phyloP scores from a whole-genome alignment of 345 rosid species.

The Brassica carinata region DNA sequence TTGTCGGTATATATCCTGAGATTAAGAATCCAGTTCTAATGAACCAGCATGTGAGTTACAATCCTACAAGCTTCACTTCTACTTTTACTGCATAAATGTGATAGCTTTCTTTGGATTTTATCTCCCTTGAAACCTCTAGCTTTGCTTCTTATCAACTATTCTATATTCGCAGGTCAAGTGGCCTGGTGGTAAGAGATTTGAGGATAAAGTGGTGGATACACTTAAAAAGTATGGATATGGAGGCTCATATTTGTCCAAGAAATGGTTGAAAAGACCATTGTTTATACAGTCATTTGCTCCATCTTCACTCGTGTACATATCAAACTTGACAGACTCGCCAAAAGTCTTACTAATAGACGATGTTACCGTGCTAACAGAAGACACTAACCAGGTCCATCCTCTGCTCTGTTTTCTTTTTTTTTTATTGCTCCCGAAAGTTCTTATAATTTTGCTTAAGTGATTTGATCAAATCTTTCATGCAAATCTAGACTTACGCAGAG shows the following conservation, averaged over 20 bases:
- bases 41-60: constrained; percentile 71
- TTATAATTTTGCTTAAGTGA: neutral
- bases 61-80: neutral
- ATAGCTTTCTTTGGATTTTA: neutral
- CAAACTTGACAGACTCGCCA: too few relatives aligned
- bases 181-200: constrained; percentile 73
- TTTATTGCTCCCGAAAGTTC: neutral
- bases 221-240: constrained; percentile 76
- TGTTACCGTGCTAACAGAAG: constrained; percentile 64
- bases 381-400: constrained; percentile 80
- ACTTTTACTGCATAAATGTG: too few relatives aligned
- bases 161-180: constrained; percentile 65
- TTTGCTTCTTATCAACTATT: neutral
- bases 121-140: neutral
- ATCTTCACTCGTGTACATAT: too few relatives aligned
- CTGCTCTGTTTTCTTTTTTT: neutral
- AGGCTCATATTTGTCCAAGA: constrained; percentile 76
- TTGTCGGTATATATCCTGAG: constrained; percentile 97
- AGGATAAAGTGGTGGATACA: constrained; percentile 72
- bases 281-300: too few relatives aligned
- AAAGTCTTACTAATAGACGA: constrained; percentile 71
- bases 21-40: constrained; percentile 85
- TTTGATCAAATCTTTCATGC: neutral
- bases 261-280: constrained; percentile 52
- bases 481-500: constrained; percentile 71